Evolutionary conservation across 179 eudicot genomes (phyloP), one percentile per base, ranked within the genome.

Genomic region (Dionaea muscipula): DNA sequence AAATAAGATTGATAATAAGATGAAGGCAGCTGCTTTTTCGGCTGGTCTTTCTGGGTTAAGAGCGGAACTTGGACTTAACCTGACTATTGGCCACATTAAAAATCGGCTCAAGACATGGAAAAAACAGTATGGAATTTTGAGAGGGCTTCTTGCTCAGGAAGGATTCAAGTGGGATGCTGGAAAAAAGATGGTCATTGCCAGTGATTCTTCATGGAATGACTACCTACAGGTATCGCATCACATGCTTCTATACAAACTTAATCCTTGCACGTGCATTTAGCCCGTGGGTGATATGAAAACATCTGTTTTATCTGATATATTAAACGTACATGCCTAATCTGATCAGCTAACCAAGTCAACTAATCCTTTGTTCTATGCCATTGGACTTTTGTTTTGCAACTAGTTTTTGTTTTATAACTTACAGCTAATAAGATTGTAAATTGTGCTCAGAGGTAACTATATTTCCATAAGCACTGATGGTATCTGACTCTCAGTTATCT

Each of bases 31-130:
- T 14, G 62, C 62, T 21, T 57, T 43, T 46, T 51, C 14, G 43
- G 53, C 20, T 16, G 53, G 51, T 28, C 28, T 57, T 9, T 57
- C 26, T 6, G 62, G 40, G 7, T 44, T 57, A 22, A 31, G 36
- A 26, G 52, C 33, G 21, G 45, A 50, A 41, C 31, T 57, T 57
- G 51, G 45, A 38, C 62, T 57, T 14, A 12, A 27, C 27, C 45
- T 57, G 18, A 57, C 62, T 16, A 46, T 43, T 21, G 62, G 21
- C 51, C 52, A 57, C 28, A 50, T 46, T 44, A 57, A 20, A 18
- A 46, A 47, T 15, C 62, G 62, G 21, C 26, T 57, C 31, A 57
- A 57, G 46, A 31, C 26, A 23, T 57, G 62, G 62, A 57, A 27
- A 52, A 57, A 57, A 57, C 41, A 43, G 21, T 57, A 57, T 2